Base-by-base conservation (phyloP, 2,329 filamentous ascomycete genomes). In the Trichoderma sp. region DNA sequence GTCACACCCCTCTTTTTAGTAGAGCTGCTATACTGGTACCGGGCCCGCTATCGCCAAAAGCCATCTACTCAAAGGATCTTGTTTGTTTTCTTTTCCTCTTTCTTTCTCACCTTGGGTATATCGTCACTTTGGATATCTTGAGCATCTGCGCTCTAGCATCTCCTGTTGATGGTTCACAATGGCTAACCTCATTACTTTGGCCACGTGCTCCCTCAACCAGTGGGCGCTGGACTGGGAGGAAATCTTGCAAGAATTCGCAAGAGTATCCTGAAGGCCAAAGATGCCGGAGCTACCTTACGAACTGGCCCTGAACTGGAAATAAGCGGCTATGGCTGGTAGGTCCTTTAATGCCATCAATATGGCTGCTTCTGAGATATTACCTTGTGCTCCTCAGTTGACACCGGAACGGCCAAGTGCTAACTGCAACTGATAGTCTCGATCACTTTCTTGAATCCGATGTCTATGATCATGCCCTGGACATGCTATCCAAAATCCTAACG, bases 221-320 rank as follows among this genome's bases (percentile, higher is more conserved):
- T 69, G 50, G 64, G 66, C 66, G 3, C 56, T 75, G 27, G 66
- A 75, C 27, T 71, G 86, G 92, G 24, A 89, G 77, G 91, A 50
- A 94, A 94, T 80, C 83, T 86, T 2, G 86, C 88, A 66, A 86
- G 92, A 21, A 93, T 94, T 77, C 87, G 91, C 21, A 86, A 92
- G 81, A 91, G 89, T 74, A 91, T 93, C 78, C 85, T 83, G 45
- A 78, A 84, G 31, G 91, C 92, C 21, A 93, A 93, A 82, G 85
- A 84, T 64, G 86, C 86, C 3, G 90, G 91, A 31, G 91, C 92
- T n/a, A 89, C 86, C 11, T 83, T 93, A n/a, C 87, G 92, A 69
- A 87, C 89, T 3, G 90, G 90, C 4, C 90, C 88, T 2, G 90
- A 86, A 90, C 83, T 88, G 21, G 87, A 89, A 80, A 85, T 83